These are phyloP conservation scores for Neurospora sp. DNA, from an alignment of 2,329 filamentous ascomycete species.

Conservation along the genomic window DNA sequence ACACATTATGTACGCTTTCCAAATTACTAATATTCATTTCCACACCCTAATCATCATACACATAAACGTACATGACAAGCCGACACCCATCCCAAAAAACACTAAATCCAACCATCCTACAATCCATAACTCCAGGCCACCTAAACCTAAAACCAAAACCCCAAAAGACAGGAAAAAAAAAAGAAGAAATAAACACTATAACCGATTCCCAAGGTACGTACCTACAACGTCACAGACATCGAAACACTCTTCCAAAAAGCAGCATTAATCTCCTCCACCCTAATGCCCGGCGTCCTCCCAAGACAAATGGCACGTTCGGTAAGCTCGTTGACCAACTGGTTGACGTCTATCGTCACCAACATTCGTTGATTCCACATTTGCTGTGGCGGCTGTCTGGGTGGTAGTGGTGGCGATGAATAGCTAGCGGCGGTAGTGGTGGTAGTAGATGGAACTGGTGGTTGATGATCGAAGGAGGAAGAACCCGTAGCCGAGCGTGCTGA, in stretches of 20 bases:
- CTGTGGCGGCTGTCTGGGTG: not conserved
- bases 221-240: not conserved
- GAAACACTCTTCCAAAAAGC: slow-evolving; percentile 17
- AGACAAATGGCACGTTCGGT: slow-evolving; percentile 20
- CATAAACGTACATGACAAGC: too few species aligned
- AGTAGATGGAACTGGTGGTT: not conserved
- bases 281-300: slow-evolving; percentile 23
- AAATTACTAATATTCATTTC: not conserved
- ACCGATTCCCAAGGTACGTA: not conserved
- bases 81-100: not conserved
- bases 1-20: too few species aligned
- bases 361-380: slow-evolving; percentile 3
- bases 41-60: too few species aligned
- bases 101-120: too few species aligned
- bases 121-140: not conserved
- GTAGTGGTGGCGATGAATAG: not conserved
- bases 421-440: not conserved
- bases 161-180: not conserved
- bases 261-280: slow-evolving; percentile 19
- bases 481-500: not conserved
- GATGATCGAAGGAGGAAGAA: too few species aligned
- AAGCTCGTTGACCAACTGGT: slow-evolving; percentile 21
- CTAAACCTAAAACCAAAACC: not conserved
- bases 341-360: slow-evolving; percentile 19
- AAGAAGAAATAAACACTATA: not conserved